Base-by-base conservation (phyloP, 306 rosid species). In the Pterocarpus macrocarpus region DNA sequence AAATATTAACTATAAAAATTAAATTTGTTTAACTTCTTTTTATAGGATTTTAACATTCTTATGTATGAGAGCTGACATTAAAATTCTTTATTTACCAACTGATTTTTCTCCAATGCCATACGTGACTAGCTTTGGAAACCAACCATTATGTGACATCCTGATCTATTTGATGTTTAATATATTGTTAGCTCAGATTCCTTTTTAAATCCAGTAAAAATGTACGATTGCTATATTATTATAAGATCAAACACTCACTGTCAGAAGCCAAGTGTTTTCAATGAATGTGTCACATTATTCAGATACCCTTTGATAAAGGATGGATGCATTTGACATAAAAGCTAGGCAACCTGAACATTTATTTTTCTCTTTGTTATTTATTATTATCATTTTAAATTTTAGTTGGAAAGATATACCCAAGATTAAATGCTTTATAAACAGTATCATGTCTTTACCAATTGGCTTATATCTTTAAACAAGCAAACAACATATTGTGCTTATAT, bases 351-450 rank as follows among this genome's bases (percentile, higher is more conserved):
- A 64, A 45, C 7, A 53, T 16, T 69, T 39, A 8, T n/a, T 74
- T 35, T 71, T 13, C 6, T 59, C 14, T 13, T 13, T 32, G 1
- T 62, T 32, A 17, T 8, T 15, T 55, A 47, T 9, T 12, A 47
- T 13, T 50, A 50, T 2, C 12, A 50, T 14, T 70, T 8, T n/a
- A 53, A 16, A 56, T 36, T 64, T 64, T 74, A 55, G 64, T 70
- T 52, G 77, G 72, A 81, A 79, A 80, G 67, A 56, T 56, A 59
- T 12, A 78, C 1, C 56, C 2, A 47, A 57, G 59, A 80, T 61
- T 71, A 85, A 80, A 58, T 85, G 82, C 80, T 79, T 85, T 58
- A 78, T 58, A 58, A 35, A 12, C 14, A 14, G 56, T 62, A 83
- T 85, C 65, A 83, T 76, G 63, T 17, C 76, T 49, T 65, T 62